Evolutionary conservation across 768 basidiomycete species (phyloP).

Genomic region (Porphyrellus cyaneotinctus): DNA sequence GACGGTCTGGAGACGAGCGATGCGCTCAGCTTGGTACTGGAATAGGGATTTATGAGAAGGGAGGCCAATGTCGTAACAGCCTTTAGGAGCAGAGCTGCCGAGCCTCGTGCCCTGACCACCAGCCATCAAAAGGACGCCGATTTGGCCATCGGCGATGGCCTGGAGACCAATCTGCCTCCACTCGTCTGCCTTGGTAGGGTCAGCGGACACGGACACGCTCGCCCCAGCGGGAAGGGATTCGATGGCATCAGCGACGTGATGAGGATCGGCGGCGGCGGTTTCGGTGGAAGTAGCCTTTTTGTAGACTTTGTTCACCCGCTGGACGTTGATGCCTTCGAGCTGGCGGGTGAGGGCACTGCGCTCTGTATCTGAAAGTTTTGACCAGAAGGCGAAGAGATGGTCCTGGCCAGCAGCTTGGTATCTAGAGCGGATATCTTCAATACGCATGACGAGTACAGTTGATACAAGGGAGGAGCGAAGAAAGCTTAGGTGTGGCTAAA

Average conservation of each 20-base stretch:
- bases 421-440: conserved; percentile 52
- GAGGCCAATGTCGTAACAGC: conserved; percentile 95
- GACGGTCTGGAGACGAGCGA: conserved; percentile 74
- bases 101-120: conserved; percentile 96
- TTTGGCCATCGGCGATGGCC: conserved; percentile 77
- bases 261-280: conserved; percentile 41
- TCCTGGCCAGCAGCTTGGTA: conserved; percentile 82
- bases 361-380: conserved; percentile 60
- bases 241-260: conserved; percentile 48
- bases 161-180: conserved; percentile 80
- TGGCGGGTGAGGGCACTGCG: conserved; percentile 63
- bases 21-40: conserved; percentile 97
- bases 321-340: conserved; percentile 77
- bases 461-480: background rate
- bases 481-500: background rate
- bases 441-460: conserved; percentile 40
- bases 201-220: conserved; percentile 56
- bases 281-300: conserved; percentile 69
- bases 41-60: conserved; percentile 93
- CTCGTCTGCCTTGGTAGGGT: conserved; percentile 52
- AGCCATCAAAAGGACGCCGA: conserved; percentile 96
- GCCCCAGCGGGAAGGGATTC: conserved; percentile 79
- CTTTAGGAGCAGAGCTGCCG: conserved; percentile 90
- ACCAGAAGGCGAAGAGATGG: conserved; percentile 89
- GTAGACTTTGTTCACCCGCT: conserved; percentile 89